These are phyloP conservation scores for Neurospora discreta DNA, from an alignment of 495 filamentous ascomycete species.

Conservation along the genomic window DNA sequence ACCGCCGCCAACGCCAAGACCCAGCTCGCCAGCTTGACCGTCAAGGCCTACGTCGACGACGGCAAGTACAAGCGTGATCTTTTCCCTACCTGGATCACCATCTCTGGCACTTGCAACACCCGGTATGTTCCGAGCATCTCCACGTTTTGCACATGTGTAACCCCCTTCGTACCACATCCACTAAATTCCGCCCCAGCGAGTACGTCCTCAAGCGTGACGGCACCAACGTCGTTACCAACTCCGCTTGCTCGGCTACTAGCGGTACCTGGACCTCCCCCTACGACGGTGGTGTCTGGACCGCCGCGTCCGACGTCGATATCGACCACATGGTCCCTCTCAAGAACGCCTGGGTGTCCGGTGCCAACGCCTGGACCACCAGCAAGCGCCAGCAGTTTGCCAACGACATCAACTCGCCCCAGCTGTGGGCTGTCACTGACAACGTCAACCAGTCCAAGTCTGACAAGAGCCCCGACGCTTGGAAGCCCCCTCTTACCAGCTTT, in stretches of 20 bases:
- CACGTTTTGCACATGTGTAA: background rate
- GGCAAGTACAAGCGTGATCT: slow-evolving; percentile 47
- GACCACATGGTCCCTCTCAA: slow-evolving; percentile 67
- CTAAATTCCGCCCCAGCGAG: slow-evolving; percentile 34
- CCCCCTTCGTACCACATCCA: background rate
- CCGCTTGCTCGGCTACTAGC: slow-evolving; percentile 43
- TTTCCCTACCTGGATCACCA: slow-evolving; percentile 60
- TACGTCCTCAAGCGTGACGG: slow-evolving; percentile 60
- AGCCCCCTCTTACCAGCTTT: slow-evolving; percentile 55
- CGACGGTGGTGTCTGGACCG: slow-evolving; percentile 59
- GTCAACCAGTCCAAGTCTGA: slow-evolving; percentile 64
- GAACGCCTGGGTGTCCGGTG: slow-evolving; percentile 61
- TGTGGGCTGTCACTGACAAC: slow-evolving; percentile 63
- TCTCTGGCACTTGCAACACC: slow-evolving; percentile 49
- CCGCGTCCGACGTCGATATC: slow-evolving; percentile 56
- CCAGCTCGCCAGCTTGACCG: slow-evolving; percentile 43
- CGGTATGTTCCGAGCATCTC: slow-evolving; percentile 7
- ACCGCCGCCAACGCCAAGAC: slow-evolving; percentile 38
- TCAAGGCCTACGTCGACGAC: slow-evolving; percentile 40
- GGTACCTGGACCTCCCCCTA: slow-evolving; percentile 57
- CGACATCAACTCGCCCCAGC: slow-evolving; percentile 57
- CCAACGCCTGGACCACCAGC: slow-evolving; percentile 46
- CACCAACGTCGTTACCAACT: slow-evolving; percentile 37
- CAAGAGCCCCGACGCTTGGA: slow-evolving; percentile 59
- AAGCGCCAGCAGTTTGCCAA: slow-evolving; percentile 59